Conservation (phyloP, 225 moss, liverwort and hornwort species). For the Marchantia polymorpha region DNA sequence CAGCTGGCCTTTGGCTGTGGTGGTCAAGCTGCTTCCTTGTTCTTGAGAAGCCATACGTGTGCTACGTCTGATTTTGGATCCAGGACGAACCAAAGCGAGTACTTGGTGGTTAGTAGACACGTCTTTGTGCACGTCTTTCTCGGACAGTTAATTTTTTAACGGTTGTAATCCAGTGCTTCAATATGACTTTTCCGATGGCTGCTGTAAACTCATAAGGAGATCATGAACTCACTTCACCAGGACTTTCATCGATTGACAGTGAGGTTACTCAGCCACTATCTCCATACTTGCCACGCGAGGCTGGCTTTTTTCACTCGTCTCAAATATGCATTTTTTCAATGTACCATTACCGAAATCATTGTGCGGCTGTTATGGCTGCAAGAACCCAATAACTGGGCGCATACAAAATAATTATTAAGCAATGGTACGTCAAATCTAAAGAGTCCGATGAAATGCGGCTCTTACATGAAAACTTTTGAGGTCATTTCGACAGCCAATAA, state of each 20-base stretch:
- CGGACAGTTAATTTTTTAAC: background rate
- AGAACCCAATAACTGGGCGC: conserved; percentile 21
- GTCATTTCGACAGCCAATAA: too few relatives aligned
- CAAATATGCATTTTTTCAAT: conserved; percentile 79
- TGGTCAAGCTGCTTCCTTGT: conserved; percentile 67
- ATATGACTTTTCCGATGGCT: background rate
- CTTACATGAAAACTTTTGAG: too few relatives aligned
- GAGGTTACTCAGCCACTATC: conserved; percentile 54
- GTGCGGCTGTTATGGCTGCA: conserved; percentile 7
- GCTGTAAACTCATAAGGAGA: background rate
- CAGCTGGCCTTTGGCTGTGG: conserved; percentile 69
- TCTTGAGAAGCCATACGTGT: conserved; percentile 53
- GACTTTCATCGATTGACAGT: conserved; percentile 41
- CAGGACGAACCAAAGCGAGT: conserved; percentile 30
- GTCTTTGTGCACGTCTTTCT: background rate
- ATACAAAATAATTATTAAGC: too few relatives aligned
- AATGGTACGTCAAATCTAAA: too few relatives aligned
- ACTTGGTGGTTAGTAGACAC: conserved; percentile 43
- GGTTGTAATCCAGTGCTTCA: background rate
- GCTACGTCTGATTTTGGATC: conserved; percentile 58
- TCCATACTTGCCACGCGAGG: conserved; percentile 41
- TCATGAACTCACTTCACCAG: background rate
- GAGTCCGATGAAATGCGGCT: too few relatives aligned
- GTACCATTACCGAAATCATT: conserved; percentile 30
- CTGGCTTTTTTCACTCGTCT: conserved; percentile 63